These are phyloP conservation scores for Rhynchosporium agropyri DNA, from an alignment of 2,329 filamentous ascomycete genomes.

Conservation along the genomic window DNA sequence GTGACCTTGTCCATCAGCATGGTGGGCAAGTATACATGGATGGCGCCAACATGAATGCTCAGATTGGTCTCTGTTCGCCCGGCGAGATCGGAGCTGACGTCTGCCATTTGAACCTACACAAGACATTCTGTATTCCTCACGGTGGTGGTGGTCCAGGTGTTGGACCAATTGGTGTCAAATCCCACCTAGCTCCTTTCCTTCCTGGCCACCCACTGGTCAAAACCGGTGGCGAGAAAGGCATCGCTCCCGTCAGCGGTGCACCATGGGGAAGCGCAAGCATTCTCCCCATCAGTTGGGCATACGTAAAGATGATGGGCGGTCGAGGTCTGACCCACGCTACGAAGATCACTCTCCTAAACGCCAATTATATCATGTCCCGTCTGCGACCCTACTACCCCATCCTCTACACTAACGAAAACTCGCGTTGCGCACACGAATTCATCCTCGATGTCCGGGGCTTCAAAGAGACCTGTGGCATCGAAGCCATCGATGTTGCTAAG, in stretches of 20 bases:
- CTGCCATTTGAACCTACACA: slow-evolving; percentile 96
- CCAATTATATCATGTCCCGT: slow-evolving; percentile 92
- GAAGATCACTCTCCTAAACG: slow-evolving; percentile 90
- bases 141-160: slow-evolving; percentile 93
- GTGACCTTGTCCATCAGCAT: slow-evolving; percentile 80
- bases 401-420: slow-evolving; percentile 88
- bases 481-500: slow-evolving; percentile 95
- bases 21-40: slow-evolving; percentile 99
- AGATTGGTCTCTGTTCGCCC: slow-evolving; percentile 92
- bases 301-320: slow-evolving; percentile 90
- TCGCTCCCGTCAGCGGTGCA: slow-evolving; percentile 77
- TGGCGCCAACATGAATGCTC: slow-evolving; percentile 97
- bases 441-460: slow-evolving; percentile 89
- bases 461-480: slow-evolving; percentile 78
- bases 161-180: slow-evolving; percentile 88
- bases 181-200: slow-evolving; percentile 75
- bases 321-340: slow-evolving; percentile 85
- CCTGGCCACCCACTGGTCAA: slow-evolving; percentile 66
- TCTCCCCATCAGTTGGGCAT: slow-evolving; percentile 91
- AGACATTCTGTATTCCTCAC: slow-evolving; percentile 98
- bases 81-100: slow-evolving; percentile 96
- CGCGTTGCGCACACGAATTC: slow-evolving; percentile 94
- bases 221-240: slow-evolving; percentile 57
- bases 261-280: slow-evolving; percentile 89
- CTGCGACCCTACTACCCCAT: slow-evolving; percentile 86